Evolutionary conservation across 148 eudicot genomes (phyloP), one percentile per base, ranked within the genome.

Genomic region (Agrostemma githago): DNA sequence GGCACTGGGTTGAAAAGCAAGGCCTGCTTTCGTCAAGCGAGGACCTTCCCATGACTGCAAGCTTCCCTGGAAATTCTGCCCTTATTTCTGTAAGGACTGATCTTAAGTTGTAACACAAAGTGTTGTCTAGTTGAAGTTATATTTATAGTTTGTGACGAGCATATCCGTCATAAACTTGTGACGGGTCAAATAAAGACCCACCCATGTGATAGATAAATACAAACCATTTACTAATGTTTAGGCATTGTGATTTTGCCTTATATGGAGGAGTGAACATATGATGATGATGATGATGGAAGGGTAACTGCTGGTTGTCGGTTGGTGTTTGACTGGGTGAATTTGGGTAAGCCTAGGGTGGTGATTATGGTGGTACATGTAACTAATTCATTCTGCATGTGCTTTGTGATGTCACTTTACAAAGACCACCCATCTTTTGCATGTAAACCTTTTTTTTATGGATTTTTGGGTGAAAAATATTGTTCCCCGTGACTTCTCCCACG

Each of bases 1-100:
- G 89, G 40, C 93, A 92, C 48, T 92, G 97, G 97, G 97, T 90
- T 69, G 97, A 92, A 81, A 92, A 92, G 85, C 97, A 92, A 81
- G 97, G 97, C 71, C 84, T 92, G 61, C 91, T 92, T 73, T 84
- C 96, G 58, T 80, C 89, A 44, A 87, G 86, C 54, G 97, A 92
- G 65, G 97, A 92, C 78, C 87, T 92, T 58, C 97, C 97, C 14
- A 48, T 88, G 82, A 82, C 88, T 46, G 96, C 88, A 80, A 88
- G 88, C 76, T 92, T 92, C 76, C 97, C 97, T 34, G 85, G 91
- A 66, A 82, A 83, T 80, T 88, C 88, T 72, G 88, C 96, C 75
- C 90, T 88, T 64, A 9, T 86, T 54, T 88, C 97, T 53, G 97
- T 92, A 87, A 88, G 91, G 39, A 74, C 69, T 54, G 10, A 58